Percentiles rank a stretch among this genome's conserved stretches.
These are phyloP conservation scores for Mycena leptocephala DNA, from an alignment of 768 basidiomycete species.

Conservation along the genomic window DNA sequence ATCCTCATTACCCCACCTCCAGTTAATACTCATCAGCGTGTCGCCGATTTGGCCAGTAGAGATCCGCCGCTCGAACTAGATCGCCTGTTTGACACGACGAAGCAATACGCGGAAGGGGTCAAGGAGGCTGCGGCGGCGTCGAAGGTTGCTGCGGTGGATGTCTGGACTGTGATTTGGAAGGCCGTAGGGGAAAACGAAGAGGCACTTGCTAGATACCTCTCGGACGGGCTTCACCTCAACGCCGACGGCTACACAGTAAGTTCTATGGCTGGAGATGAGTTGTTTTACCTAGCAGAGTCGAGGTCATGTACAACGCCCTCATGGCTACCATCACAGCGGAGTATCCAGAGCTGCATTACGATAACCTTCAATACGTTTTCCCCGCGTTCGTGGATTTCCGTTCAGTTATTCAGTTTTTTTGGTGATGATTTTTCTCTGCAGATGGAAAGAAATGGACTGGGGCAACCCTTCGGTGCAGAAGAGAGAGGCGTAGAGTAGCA, in stretches of 20 bases:
- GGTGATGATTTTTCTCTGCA: slow-evolving; percentile 28
- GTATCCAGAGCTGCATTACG: slow-evolving; percentile 81
- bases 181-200: slow-evolving; percentile 76
- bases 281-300: neutral
- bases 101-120: slow-evolving; percentile 80
- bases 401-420: neutral
- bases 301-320: slow-evolving; percentile 81
- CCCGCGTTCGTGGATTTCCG: slow-evolving; percentile 64
- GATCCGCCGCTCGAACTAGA: slow-evolving; percentile 69
- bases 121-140: slow-evolving; percentile 70
- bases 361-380: slow-evolving; percentile 73
- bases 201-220: slow-evolving; percentile 66
- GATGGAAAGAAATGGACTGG: slow-evolving; percentile 54
- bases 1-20: slow-evolving; percentile 92
- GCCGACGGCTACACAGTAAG: slow-evolving; percentile 82
- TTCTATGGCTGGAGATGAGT: slow-evolving; percentile 6
- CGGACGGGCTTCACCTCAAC: slow-evolving; percentile 89
- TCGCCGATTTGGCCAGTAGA: slow-evolving; percentile 64
- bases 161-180: slow-evolving; percentile 84
- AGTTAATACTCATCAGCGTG: slow-evolving; percentile 75
- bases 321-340: slow-evolving; percentile 68
- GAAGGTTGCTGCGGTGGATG: slow-evolving; percentile 77
- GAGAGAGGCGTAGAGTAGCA: neutral
- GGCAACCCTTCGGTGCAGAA: slow-evolving; percentile 9
- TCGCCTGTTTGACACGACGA: slow-evolving; percentile 75